phyloP scores from a whole-genome alignment of 768 basidiomycete genomes.

The Phlebiopsis gigantea region DNA sequence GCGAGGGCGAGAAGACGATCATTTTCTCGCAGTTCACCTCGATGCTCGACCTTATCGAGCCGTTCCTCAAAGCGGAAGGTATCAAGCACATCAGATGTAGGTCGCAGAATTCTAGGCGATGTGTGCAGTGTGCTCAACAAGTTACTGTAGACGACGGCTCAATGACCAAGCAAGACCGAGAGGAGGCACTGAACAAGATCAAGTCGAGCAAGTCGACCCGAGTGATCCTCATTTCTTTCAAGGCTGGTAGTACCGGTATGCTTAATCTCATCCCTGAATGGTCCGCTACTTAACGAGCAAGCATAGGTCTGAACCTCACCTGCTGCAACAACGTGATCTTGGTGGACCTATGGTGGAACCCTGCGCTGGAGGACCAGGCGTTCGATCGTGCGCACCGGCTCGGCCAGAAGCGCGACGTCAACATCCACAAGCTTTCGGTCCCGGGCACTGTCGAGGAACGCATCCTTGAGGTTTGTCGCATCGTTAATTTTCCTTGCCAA shows the following conservation, averaged over 20 bases:
- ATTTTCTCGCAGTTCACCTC: conserved; percentile 93
- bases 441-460: conserved; percentile 84
- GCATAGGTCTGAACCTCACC: conserved; percentile 78
- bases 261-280: background rate
- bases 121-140: conserved; percentile 6
- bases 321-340: conserved; percentile 94
- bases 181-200: conserved; percentile 70
- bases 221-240: conserved; percentile 94
- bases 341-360: conserved; percentile 95
- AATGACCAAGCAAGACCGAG: conserved; percentile 74
- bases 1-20: conserved; percentile 74
- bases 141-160: conserved; percentile 77
- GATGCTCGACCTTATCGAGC: conserved; percentile 82
- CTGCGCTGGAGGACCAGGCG: conserved; percentile 87
- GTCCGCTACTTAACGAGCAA: conserved; percentile 7
- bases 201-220: conserved; percentile 48
- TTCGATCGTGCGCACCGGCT: conserved; percentile 90
- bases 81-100: conserved; percentile 82
- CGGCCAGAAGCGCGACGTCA: conserved; percentile 82
- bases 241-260: conserved; percentile 87
- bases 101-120: conserved; percentile 27
- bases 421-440: conserved; percentile 87
- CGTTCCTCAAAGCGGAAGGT: conserved; percentile 65
- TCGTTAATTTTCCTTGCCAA: background rate
- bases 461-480: conserved; percentile 63